Percentiles rank a stretch among this genome's conserved stretches.
Evolutionary conservation across 1,284 basidiomycete species (phyloP).

Genomic region (Amylostereum chailletii): DNA sequence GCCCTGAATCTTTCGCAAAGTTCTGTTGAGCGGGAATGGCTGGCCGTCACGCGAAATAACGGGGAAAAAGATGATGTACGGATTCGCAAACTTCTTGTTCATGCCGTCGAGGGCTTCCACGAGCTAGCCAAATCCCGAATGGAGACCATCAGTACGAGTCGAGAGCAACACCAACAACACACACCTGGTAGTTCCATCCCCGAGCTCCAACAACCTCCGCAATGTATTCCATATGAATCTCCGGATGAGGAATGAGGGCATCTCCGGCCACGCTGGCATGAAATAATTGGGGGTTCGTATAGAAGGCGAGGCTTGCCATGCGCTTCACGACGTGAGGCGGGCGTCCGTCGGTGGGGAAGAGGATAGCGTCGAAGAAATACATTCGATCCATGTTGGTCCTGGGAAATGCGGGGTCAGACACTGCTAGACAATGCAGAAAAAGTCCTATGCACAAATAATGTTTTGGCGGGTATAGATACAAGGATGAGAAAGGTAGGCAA

Average conservation of each 20-base stretch:
- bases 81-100: slow-evolving; percentile 64
- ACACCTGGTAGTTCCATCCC: slow-evolving; percentile 65
- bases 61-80: slow-evolving; percentile 74
- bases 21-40: slow-evolving; percentile 70
- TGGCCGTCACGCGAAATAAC: slow-evolving; percentile 64
- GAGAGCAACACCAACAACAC: no score
- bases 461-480: no score
- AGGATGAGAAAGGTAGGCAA: no score
- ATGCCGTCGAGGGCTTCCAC: slow-evolving; percentile 70
- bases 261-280: slow-evolving; percentile 23
- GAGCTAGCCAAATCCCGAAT: no score
- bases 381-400: slow-evolving; percentile 45
- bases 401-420: no score
- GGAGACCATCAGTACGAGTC: not conserved
- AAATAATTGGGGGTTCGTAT: slow-evolving; percentile 34
- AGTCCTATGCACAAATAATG: no score
- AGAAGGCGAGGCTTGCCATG: slow-evolving; percentile 56
- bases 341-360: slow-evolving; percentile 36
- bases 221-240: slow-evolving; percentile 77
- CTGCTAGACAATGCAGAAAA: no score
- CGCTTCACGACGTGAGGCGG: slow-evolving; percentile 60
- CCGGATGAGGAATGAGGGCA: slow-evolving; percentile 66
- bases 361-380: slow-evolving; percentile 45
- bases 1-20: slow-evolving; percentile 65
- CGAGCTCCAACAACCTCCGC: slow-evolving; percentile 58